Evolutionary conservation across 768 basidiomycete species (phyloP), one percentile per base, ranked within the genome.

Genomic region (Podaxis sp.): DNA sequence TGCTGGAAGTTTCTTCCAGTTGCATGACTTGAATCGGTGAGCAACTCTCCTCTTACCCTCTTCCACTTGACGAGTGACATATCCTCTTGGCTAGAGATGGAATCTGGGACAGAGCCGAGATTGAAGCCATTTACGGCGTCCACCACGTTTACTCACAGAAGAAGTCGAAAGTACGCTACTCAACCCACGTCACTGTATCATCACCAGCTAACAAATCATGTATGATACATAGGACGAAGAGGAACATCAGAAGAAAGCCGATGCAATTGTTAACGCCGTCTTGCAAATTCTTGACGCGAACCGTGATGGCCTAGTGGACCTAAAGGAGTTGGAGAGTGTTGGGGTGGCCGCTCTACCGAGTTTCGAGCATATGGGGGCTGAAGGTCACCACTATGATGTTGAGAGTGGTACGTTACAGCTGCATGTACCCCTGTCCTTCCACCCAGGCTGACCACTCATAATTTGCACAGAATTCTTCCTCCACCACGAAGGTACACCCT

Each of bases 91-190:
- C 25, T 67, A 92, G 90, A 41, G 87, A 98, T 70, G 93, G 93
- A 0, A 69, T 83, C 57, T 94, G 94, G 88, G 89, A 93, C 71
- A 79, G 80, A 63, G 87, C 88, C 59, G 96, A 99, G 73, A 90
- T 99, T 64, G 91, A 97, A 74, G 94, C 95, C 19, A 87, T 99
- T 41, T 99, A 99, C 67, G 96, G 96, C 57, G 90, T 98, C 7
- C 94, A 97, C 73, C 96, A 98, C 70, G 82, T 94, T 61, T 93
- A 90, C 72, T 91, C 89, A 49, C 88, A 88, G 79, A 89, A 89
- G 76, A 85, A 89, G 75, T 91, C 88, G 36, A 88, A 86, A 81
- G 90, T 83, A 61, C 13, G 62, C 27, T 62, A 4, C 38, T 47
- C 33, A 46, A 17, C 11, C 25, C 4, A 2, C 24, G 22, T 11